These are phyloP conservation scores for Jaltomata sinuosa DNA, from an alignment of 257 asterid genomes.

Conservation along the genomic window DNA sequence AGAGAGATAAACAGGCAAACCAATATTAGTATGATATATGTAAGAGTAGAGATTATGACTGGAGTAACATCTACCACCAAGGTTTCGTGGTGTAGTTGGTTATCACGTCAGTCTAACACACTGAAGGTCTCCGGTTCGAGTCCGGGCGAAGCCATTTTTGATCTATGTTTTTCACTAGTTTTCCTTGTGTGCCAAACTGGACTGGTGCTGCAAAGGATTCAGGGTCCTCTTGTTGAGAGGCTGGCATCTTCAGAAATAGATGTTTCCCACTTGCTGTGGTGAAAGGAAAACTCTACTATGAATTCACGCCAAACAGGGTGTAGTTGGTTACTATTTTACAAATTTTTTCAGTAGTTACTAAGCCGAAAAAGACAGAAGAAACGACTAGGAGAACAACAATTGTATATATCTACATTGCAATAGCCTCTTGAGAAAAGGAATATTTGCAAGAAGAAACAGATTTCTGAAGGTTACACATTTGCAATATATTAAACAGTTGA, in stretches of 20 bases:
- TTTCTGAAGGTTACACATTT: not conserved
- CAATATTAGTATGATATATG: too few relatives aligned
- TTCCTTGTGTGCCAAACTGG: too few relatives aligned
- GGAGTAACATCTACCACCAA: not conserved
- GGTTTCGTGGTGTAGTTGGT: conserved; percentile 65
- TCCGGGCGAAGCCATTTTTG: conserved; percentile 79
- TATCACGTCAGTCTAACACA: conserved; percentile 81
- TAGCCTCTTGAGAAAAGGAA: not conserved
- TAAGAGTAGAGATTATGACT: too few relatives aligned
- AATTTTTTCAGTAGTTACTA: too few relatives aligned
- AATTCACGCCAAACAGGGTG: not conserved
- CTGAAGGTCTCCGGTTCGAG: conserved; percentile 83
- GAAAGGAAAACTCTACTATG: not conserved
- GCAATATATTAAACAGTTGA: not conserved
- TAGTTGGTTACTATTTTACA: too few relatives aligned
- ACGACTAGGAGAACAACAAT: too few relatives aligned
- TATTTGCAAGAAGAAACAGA: too few relatives aligned
- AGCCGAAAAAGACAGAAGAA: too few relatives aligned
- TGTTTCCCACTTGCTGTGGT: not conserved
- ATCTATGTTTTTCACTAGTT: too few relatives aligned
- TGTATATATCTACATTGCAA: too few relatives aligned
- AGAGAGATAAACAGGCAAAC: too few relatives aligned
- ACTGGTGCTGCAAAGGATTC: not conserved
- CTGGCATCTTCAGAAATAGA: too few relatives aligned
- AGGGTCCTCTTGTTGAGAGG: not conserved